phyloP scores from a whole-genome alignment of 108 stramenopile species.

The Fragilaria radians region DNA sequence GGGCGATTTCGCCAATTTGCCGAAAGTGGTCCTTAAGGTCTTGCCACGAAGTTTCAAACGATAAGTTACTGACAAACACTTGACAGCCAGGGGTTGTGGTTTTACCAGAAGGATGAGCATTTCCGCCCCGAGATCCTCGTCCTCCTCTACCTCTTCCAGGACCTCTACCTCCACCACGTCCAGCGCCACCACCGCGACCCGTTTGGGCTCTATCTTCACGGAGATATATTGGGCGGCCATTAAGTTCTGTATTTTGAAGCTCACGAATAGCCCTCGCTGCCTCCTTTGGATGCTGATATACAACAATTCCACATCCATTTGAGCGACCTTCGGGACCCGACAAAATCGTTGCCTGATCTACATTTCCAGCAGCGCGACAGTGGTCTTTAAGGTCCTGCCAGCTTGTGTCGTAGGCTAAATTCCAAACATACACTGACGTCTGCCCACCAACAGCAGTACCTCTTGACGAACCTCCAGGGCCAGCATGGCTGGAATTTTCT shows the following conservation, averaged over 20 bases:
- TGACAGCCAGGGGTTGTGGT: conserved; percentile 32
- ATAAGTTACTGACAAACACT: conserved; percentile 83
- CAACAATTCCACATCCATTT: conserved; percentile 91
- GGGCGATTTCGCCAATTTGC: conserved; percentile 62
- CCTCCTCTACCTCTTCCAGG: conserved; percentile 20
- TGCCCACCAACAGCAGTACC: conserved; percentile 16
- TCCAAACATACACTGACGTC: conserved; percentile 76
- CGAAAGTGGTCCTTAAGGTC: conserved; percentile 88
- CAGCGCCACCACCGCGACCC: conserved; percentile 31
- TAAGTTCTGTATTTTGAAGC: conserved; percentile 70
- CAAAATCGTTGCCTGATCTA: conserved; percentile 85
- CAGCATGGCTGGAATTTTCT: conserved; percentile 31
- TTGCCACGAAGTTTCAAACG: conserved; percentile 68
- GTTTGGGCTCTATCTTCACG: conserved; percentile 81
- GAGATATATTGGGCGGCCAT: conserved; percentile 78
- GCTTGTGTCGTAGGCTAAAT: conserved; percentile 69
- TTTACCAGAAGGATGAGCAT: conserved; percentile 13
- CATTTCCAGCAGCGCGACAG: conserved; percentile 86
- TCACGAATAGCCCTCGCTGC: conserved; percentile 82
- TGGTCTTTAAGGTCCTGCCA: conserved; percentile 96
- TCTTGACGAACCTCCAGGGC: conserved; percentile 15
- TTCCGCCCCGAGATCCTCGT: conserved; percentile 16
- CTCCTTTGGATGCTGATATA: conserved; percentile 82
- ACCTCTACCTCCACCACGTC: conserved; percentile 23
- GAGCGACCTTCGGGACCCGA: conserved; percentile 71